These are phyloP conservation scores for Myriosclerotinia duriaeana DNA, from an alignment of 2,329 filamentous ascomycete genomes.

Conservation along the genomic window DNA sequence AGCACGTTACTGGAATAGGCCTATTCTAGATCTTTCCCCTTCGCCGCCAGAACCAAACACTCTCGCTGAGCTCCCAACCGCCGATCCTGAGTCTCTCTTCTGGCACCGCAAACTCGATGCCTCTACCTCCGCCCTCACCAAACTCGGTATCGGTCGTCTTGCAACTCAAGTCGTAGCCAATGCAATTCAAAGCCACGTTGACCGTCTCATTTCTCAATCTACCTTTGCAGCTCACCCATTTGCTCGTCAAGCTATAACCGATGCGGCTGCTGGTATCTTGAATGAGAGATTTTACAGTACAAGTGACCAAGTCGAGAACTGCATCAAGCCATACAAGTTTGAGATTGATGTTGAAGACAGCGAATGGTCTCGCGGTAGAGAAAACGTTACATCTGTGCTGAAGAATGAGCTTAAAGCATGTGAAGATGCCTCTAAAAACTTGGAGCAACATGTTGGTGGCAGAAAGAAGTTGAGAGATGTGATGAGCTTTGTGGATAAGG, in stretches of 20 bases:
- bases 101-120: slow-evolving; percentile 95
- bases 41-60: slow-evolving; percentile 67
- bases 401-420: slow-evolving; percentile 85
- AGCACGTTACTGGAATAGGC: slow-evolving; percentile 96
- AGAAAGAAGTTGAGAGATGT: slow-evolving; percentile 86
- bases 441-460: slow-evolving; percentile 78
- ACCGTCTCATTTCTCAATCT: slow-evolving; percentile 73
- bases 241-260: slow-evolving; percentile 86
- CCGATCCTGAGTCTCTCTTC: slow-evolving; percentile 79
- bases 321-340: slow-evolving; percentile 98
- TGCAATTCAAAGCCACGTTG: slow-evolving; percentile 81
- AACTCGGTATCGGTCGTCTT: slow-evolving; percentile 87
- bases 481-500: slow-evolving; percentile 85
- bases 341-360: slow-evolving; percentile 91
- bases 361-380: slow-evolving; percentile 83
- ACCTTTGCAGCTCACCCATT: slow-evolving; percentile 90
- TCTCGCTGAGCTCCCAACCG: slow-evolving; percentile 76
- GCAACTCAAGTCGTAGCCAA: slow-evolving; percentile 89
- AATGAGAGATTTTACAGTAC: slow-evolving; percentile 97
- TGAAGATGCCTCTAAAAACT: slow-evolving; percentile 70
- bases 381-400: slow-evolving; percentile 77
- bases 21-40: slow-evolving; percentile 75
- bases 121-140: slow-evolving; percentile 84
- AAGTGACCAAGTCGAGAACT: slow-evolving; percentile 96
- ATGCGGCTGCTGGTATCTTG: slow-evolving; percentile 84